phyloP scores from a whole-genome alignment of 1,284 basidiomycete species.

The Ganoderma multipileum region DNA sequence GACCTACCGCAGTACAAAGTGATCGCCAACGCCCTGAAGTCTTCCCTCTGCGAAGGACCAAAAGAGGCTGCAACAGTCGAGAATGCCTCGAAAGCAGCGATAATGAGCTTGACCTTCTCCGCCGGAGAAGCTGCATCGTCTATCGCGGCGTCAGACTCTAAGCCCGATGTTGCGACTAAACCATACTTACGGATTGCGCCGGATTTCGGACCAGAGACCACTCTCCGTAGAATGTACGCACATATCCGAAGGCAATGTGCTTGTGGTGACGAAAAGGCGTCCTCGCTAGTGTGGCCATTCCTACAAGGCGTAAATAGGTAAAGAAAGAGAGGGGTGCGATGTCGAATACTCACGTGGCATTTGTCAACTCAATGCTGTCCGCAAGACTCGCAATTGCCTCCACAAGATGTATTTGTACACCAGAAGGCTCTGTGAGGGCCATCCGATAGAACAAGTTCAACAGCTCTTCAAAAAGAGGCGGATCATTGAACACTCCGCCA shows the following conservation, averaged over 20 bases:
- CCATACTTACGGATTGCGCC: slow-evolving; percentile 63
- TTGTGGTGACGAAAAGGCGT: slow-evolving; percentile 47
- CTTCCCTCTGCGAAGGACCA: slow-evolving; percentile 64
- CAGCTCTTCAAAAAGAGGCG: slow-evolving; percentile 89
- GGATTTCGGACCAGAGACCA: slow-evolving; percentile 62
- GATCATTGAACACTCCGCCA: slow-evolving; percentile 82
- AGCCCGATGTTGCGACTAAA: background rate
- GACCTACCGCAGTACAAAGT: slow-evolving; percentile 78
- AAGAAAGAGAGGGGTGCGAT: background rate
- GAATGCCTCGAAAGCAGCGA: slow-evolving; percentile 72
- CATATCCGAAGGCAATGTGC: slow-evolving; percentile 86
- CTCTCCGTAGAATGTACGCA: slow-evolving; percentile 79
- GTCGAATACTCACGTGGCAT: slow-evolving; percentile 18
- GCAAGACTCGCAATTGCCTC: slow-evolving; percentile 76
- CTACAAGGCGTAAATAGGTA: slow-evolving; percentile 20
- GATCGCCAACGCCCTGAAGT: slow-evolving; percentile 83
- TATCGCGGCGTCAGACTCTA: slow-evolving; percentile 13
- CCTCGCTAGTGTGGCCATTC: slow-evolving; percentile 50
- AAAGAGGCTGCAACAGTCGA: slow-evolving; percentile 68
- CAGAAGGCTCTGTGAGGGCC: slow-evolving; percentile 84
- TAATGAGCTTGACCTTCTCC: slow-evolving; percentile 73
- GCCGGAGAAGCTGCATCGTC: slow-evolving; percentile 40
- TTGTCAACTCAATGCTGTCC: slow-evolving; percentile 50
- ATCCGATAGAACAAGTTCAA: slow-evolving; percentile 89
- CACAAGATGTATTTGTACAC: slow-evolving; percentile 78